Percentiles rank a stretch among this genome's conserved stretches.
These are phyloP conservation scores for Diplosphaera chodatii DNA, from an alignment of 139 green algal genomes.

Conservation along the genomic window DNA sequence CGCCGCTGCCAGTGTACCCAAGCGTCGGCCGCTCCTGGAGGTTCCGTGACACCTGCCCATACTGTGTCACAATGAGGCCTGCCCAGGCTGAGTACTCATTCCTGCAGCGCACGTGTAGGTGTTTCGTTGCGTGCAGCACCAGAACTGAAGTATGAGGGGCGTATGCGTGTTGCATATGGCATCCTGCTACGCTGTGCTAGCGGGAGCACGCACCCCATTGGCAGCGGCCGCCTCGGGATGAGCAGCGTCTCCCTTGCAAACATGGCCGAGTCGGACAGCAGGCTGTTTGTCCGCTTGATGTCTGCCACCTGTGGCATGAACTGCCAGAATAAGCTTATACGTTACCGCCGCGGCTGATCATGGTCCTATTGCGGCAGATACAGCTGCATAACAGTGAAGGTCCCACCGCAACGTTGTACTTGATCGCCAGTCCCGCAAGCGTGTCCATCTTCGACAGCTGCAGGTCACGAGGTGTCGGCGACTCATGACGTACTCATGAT, in stretches of 20 bases:
- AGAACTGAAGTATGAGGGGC: too few species aligned
- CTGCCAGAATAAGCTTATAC: too few species aligned
- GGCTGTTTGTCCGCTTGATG: slow-evolving; percentile 78
- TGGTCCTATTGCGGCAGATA: too few species aligned
- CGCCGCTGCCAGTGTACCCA: background rate
- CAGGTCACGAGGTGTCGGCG: too few species aligned
- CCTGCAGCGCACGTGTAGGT: slow-evolving; percentile 9
- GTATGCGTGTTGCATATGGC: too few species aligned
- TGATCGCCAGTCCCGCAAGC: slow-evolving; percentile 72
- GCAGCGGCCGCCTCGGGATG: slow-evolving; percentile 57
- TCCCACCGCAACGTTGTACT: slow-evolving; percentile 71
- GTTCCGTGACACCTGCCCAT: slow-evolving; percentile 15
- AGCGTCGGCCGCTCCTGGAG: background rate
- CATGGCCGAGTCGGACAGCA: slow-evolving; percentile 74
- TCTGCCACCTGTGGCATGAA: slow-evolving; percentile 80
- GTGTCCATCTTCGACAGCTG: slow-evolving; percentile 81
- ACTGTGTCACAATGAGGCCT: slow-evolving; percentile 56
- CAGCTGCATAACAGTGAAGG: too few species aligned
- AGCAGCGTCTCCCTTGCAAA: slow-evolving; percentile 66
- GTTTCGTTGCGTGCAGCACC: too few species aligned
- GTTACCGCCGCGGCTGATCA: too few species aligned
- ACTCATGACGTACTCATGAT: too few species aligned
- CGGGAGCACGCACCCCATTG: slow-evolving; percentile 59
- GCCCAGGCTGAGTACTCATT: slow-evolving; percentile 45
- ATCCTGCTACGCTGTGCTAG: too few species aligned